These are phyloP conservation scores for Backusella psychrophila DNA, from an alignment of 192 early-diverging fungal genomes.

Conservation along the genomic window DNA sequence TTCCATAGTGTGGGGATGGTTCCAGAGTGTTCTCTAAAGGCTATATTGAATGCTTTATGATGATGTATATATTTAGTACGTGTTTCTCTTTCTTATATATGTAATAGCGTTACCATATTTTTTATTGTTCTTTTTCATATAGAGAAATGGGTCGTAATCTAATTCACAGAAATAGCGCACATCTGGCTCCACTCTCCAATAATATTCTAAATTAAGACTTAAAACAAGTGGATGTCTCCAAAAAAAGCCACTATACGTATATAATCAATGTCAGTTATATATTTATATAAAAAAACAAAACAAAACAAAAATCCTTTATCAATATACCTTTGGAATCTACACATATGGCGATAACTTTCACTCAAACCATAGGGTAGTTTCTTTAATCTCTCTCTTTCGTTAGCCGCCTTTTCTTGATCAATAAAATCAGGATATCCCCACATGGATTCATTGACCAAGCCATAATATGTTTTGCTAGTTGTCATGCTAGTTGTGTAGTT, in stretches of 20 bases:
- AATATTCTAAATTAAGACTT: slow-evolving; percentile 52
- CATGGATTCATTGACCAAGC: slow-evolving; percentile 61
- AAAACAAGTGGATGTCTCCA: slow-evolving; percentile 48
- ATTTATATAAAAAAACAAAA: neutral
- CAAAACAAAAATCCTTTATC: neutral
- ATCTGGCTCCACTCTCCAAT: slow-evolving; percentile 60
- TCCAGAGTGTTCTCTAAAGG: slow-evolving; percentile 63
- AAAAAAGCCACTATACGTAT: slow-evolving; percentile 40
- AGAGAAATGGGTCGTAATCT: slow-evolving; percentile 55
- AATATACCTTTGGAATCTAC: slow-evolving; percentile 50
- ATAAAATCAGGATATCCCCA: slow-evolving; percentile 79
- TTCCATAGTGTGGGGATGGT: slow-evolving; percentile 76
- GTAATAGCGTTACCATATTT: slow-evolving; percentile 22
- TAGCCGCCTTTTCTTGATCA: slow-evolving; percentile 59
- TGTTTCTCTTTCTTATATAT: neutral
- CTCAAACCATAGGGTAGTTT: slow-evolving; percentile 65
- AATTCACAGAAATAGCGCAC: slow-evolving; percentile 57
- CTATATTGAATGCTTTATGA: slow-evolving; percentile 62
- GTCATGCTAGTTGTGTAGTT: slow-evolving; percentile 41
- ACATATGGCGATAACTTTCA: slow-evolving; percentile 86
- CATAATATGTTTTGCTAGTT: slow-evolving; percentile 60
- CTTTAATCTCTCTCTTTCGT: slow-evolving; percentile 41
- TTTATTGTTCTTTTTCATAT: slow-evolving; percentile 47
- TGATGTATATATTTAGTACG: neutral
- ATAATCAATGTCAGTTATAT: neutral